A percentile compares a stretch with the other conserved stretches of the same genome.
Conservation (phyloP, 306 rosid genomes). For the Biancaea sappan region DNA sequence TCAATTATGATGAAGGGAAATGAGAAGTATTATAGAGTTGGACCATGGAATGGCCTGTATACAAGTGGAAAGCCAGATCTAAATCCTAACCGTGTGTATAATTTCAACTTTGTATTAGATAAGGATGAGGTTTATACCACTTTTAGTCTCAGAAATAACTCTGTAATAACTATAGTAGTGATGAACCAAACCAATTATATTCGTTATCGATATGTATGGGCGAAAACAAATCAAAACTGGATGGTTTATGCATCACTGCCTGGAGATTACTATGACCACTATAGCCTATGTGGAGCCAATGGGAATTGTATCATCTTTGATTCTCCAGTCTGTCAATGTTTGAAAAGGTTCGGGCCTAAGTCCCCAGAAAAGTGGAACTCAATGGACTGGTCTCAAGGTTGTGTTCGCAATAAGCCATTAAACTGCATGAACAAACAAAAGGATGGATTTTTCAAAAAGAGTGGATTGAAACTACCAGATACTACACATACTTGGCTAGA, state of each 20-base stretch:
- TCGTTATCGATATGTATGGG: constrained; percentile 27
- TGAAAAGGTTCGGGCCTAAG: too few species aligned
- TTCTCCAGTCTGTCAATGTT: constrained; percentile 32
- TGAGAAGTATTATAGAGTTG: neutral
- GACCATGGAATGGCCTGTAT: constrained; percentile 39
- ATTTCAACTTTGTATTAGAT: constrained; percentile 13
- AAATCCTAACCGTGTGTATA: constrained; percentile 4
- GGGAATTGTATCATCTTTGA: too few species aligned
- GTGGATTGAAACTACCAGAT: too few species aligned
- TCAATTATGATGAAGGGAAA: constrained; percentile 10
- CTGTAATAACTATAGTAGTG: too few species aligned
- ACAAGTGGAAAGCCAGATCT: constrained; percentile 27
- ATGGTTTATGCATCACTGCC: neutral
- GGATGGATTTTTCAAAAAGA: too few species aligned
- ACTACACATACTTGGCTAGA: too few species aligned
- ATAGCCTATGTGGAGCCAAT: constrained; percentile 33
- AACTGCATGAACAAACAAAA: neutral
- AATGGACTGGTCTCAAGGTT: constrained; percentile 19
- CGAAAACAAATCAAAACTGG: neutral
- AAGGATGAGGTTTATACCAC: too few species aligned
- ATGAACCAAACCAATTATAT: too few species aligned
- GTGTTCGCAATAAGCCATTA: neutral
- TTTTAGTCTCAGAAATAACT: too few species aligned
- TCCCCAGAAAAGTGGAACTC: constrained; percentile 1
- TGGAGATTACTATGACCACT: neutral